phyloP scores from a whole-genome alignment of 108 stramenopile genomes.

The Skeletonema grethae region DNA sequence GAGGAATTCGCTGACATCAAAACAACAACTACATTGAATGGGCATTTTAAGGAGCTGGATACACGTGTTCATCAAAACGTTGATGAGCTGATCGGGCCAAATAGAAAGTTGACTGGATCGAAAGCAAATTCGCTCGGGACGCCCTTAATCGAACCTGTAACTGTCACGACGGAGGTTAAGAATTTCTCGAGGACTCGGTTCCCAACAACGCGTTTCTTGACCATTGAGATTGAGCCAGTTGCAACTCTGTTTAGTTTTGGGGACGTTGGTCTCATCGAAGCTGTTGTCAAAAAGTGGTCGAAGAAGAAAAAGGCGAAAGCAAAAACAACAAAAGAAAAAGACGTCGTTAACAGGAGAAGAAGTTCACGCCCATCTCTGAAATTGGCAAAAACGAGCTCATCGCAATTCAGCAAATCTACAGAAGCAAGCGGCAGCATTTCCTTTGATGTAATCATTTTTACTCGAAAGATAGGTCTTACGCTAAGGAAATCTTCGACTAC shows the following conservation, averaged over 20 bases:
- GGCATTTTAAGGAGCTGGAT: slow-evolving; percentile 13
- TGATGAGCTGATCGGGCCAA: slow-evolving; percentile 67
- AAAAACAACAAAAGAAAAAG: background rate
- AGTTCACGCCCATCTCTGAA: background rate
- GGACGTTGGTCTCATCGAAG: slow-evolving; percentile 63
- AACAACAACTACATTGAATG: slow-evolving; percentile 48
- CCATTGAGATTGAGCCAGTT: slow-evolving; percentile 65
- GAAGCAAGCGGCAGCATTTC: background rate
- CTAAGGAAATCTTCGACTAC: slow-evolving; percentile 37
- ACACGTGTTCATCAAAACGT: slow-evolving; percentile 36
- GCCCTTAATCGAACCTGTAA: slow-evolving; percentile 74
- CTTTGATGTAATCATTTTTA: slow-evolving; percentile 50
- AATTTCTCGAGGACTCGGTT: slow-evolving; percentile 35
- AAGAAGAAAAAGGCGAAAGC: slow-evolving; percentile 5
- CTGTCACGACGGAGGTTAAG: slow-evolving; percentile 54
- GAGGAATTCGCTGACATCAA: slow-evolving; percentile 14
- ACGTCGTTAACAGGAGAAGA: background rate
- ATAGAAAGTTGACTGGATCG: slow-evolving; percentile 40
- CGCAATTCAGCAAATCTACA: slow-evolving; percentile 11
- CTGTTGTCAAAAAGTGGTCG: slow-evolving; percentile 24
- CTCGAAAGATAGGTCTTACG: slow-evolving; percentile 54
- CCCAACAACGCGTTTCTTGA: slow-evolving; percentile 52
- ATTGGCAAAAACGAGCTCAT: slow-evolving; percentile 2
- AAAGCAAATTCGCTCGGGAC: slow-evolving; percentile 42
- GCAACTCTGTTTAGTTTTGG: slow-evolving; percentile 71